Conservation (phyloP, 805 yeast species). For the Nakazawaea siamensis region DNA sequence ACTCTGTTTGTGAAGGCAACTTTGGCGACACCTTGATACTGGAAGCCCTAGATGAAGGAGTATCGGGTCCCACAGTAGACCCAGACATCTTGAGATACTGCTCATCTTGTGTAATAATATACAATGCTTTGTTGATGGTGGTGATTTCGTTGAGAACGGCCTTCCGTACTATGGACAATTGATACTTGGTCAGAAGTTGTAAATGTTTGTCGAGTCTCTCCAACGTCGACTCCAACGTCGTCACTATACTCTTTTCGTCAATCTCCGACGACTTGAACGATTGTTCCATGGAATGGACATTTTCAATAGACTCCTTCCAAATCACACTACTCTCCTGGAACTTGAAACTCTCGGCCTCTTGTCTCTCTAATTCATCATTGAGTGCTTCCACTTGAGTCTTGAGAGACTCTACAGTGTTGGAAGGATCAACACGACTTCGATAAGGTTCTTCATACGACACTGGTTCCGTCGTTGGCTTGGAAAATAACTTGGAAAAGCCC, state of each 20-base stretch:
- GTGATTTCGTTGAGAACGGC: constrained; percentile 18
- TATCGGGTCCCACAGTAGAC: too few species aligned
- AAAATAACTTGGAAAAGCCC: constrained; percentile 3
- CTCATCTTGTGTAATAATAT: constrained; percentile 14
- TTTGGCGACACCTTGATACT: too few species aligned
- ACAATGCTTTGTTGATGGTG: constrained; percentile 18
- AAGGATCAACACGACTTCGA: not conserved
- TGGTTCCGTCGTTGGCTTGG: not conserved
- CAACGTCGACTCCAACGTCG: constrained; percentile 12
- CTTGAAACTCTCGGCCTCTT: constrained; percentile 13
- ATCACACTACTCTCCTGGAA: constrained; percentile 17
- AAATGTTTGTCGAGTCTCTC: constrained; percentile 8
- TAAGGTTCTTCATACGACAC: too few species aligned
- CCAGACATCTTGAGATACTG: too few species aligned
- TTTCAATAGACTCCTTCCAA: constrained; percentile 20
- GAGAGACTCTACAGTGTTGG: constrained; percentile 15
- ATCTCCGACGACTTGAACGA: constrained; percentile 11
- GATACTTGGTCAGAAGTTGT: constrained; percentile 9
- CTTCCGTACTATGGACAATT: constrained; percentile 12
- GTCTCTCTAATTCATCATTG: constrained; percentile 15
- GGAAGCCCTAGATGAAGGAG: too few species aligned
- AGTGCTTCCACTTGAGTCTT: constrained; percentile 18
- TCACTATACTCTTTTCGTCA: constrained; percentile 12
- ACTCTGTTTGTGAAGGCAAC: too few species aligned
- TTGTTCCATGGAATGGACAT: constrained; percentile 16